Conservation (phyloP, 2,329 filamentous ascomycete species). For the Amesomyces nigricolor region DNA sequence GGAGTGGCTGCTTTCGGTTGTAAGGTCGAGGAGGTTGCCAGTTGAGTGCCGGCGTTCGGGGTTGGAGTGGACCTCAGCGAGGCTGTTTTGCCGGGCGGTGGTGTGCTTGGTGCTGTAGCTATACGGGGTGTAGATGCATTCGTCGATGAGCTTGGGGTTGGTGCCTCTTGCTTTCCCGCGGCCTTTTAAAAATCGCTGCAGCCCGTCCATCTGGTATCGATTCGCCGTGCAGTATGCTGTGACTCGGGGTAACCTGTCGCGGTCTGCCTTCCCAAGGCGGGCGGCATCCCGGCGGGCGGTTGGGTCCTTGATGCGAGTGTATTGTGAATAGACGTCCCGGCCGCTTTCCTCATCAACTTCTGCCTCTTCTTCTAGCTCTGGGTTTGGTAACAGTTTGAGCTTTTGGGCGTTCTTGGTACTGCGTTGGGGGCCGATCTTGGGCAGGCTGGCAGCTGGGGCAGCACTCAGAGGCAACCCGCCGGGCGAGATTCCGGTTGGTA, state of each 20-base stretch:
- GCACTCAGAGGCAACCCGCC: constrained; percentile 24
- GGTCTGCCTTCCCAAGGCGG: constrained; percentile 85
- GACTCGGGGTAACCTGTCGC: constrained; percentile 78
- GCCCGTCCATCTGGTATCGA: constrained; percentile 80
- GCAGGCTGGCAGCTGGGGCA: constrained; percentile 32
- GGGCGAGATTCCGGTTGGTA: constrained; percentile 37
- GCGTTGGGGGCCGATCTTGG: constrained; percentile 88
- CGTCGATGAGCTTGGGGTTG: constrained; percentile 88
- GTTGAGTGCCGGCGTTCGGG: constrained; percentile 70
- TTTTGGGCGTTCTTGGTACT: constrained; percentile 96
- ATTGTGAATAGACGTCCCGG: constrained; percentile 94
- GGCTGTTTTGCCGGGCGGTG: constrained; percentile 25
- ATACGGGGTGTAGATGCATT: constrained; percentile 96
- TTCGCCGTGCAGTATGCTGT: constrained; percentile 96
- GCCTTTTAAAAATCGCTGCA: constrained; percentile 89
- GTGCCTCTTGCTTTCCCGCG: constrained; percentile 70
- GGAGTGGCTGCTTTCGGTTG: constrained; percentile 28
- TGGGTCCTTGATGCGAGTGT: constrained; percentile 94
- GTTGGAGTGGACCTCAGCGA: constrained; percentile 31
- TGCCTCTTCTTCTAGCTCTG: constrained; percentile 71
- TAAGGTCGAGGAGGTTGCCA: constrained; percentile 61
- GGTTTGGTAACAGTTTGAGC: constrained; percentile 91
- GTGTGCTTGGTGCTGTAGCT: constrained; percentile 57
- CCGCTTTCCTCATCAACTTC: constrained; percentile 81
- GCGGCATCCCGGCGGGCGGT: constrained; percentile 89